phyloP scores from a whole-genome alignment of 106 monocot species.

The Apostasia shenzhenica region DNA sequence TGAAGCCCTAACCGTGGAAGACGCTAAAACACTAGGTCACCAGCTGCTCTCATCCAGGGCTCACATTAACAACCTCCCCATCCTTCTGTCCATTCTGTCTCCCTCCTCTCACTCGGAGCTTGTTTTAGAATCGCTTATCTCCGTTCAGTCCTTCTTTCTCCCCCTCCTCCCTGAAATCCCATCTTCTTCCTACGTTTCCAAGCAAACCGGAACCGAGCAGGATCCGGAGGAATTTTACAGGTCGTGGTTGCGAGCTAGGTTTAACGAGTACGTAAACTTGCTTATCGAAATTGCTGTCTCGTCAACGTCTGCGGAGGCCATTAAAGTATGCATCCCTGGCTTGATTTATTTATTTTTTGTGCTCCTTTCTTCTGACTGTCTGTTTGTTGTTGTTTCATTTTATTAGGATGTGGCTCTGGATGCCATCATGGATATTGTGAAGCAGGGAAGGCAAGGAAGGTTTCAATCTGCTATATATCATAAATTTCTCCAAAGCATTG shows the following conservation, averaged over 20 bases:
- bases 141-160: constrained; percentile 81
- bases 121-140: constrained; percentile 62
- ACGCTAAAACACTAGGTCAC: constrained; percentile 40
- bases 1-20: constrained; percentile 28
- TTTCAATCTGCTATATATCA: constrained; percentile 69
- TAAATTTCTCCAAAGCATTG: constrained; percentile 48
- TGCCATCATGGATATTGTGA: constrained; percentile 83
- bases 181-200: constrained; percentile 10
- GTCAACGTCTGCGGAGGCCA: constrained; percentile 18
- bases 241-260: constrained; percentile 57
- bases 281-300: constrained; percentile 50
- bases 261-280: constrained; percentile 49
- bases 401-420: constrained; percentile 71
- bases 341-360: constrained; percentile 2
- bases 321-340: constrained; percentile 29
- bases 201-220: constrained; percentile 5
- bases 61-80: constrained; percentile 83
- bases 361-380: constrained; percentile 2
- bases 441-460: constrained; percentile 59
- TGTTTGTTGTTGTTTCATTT: background rate
- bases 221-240: constrained; percentile 60
- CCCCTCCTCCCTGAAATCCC: constrained; percentile 68
- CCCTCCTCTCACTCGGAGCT: constrained; percentile 39
- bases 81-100: constrained; percentile 56
- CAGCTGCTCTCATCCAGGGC: constrained; percentile 62